Evolutionary conservation across 352 stramenopile genomes (phyloP), one percentile per base, ranked within the genome.

Genomic region (Pythium inflatum): DNA sequence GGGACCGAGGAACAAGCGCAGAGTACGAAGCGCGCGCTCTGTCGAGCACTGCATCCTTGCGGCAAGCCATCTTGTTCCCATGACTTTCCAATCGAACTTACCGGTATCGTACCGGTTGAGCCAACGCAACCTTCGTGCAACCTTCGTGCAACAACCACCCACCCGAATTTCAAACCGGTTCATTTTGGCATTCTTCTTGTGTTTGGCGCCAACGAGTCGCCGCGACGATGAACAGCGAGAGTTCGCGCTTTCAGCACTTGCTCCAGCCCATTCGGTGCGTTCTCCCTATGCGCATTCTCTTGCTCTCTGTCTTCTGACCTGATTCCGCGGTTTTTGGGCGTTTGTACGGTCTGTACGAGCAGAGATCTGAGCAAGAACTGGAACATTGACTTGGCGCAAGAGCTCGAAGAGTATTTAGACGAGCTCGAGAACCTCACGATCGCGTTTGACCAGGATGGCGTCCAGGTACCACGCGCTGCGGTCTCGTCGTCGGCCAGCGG

Each of bases 311-410:
- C 25, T 49, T 30, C 51, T 36, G 33, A 54, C 59, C 22, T 9
- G 30, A 5, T 18, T 60, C 33, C 41, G 14, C 41, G 53, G 48
- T 55, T 53, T 14, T 71, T 31, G n/a, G 30, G 30, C 9, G 36
- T 24, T 12, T 41, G 9, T 6, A 25, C 1, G 6, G 36, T 33
- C 30, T 74, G 13, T 68, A 41, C 55, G 11, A 62, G 5, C 61
- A 97, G 89, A 25, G 91, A 97, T 70, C 73, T 97, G 74, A 94
- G 87, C 56, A 87, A 94, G 77, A 97, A 96, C 77, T 96, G 89
- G 86, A 93, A 96, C 74, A 96, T 97, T 55, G 88, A 97, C 62
- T 62, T 97, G n/a, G 91, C 90, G 22, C 73, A 85, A 24, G 90
- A 97, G 62, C 75, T 97, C 18, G 91, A 95, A 71, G 87, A 97